phyloP scores from a whole-genome alignment of 192 early-diverging fungal genomes.

The Podochytrium sp. region DNA sequence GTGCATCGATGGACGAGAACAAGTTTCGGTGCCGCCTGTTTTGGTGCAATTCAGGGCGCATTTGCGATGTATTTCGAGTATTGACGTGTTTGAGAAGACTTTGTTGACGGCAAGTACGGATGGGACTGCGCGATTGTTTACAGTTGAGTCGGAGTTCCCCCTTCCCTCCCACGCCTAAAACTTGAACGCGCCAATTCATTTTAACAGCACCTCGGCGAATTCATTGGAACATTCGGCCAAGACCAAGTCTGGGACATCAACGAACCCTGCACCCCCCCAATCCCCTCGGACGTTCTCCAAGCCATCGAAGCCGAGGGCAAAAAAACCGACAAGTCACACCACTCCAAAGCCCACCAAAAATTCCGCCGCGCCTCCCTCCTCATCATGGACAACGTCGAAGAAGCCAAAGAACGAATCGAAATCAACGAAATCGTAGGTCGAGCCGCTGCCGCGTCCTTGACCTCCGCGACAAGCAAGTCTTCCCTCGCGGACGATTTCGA shows the following conservation, averaged over 20 bases:
- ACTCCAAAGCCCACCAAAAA: not conserved
- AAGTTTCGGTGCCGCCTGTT: constrained; percentile 15
- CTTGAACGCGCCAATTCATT: not conserved
- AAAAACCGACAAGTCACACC: not conserved
- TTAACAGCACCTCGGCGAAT: constrained; percentile 42
- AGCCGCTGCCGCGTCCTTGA: no score
- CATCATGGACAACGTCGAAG: not conserved
- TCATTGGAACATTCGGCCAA: constrained; percentile 59
- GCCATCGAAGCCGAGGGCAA: not conserved
- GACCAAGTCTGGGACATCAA: constrained; percentile 46
- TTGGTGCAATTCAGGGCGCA: constrained; percentile 45
- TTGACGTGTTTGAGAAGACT: constrained; percentile 40
- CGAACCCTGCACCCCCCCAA: constrained; percentile 30
- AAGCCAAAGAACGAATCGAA: no score
- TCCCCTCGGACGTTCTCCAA: constrained; percentile 38
- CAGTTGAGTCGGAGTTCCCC: constrained; percentile 26
- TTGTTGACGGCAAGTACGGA: constrained; percentile 48
- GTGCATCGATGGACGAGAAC: constrained; percentile 33
- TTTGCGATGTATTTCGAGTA: constrained; percentile 27
- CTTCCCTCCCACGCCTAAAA: not conserved
- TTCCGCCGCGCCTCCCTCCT: not conserved
- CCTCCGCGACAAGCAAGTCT: no score
- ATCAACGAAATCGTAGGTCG: no score
- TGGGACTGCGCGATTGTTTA: constrained; percentile 52
- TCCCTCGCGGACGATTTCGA: no score